Evolutionary conservation across 345 rosid genomes (phyloP), one percentile per base, ranked within the genome.

Genomic region (Corymbia maculata): DNA sequence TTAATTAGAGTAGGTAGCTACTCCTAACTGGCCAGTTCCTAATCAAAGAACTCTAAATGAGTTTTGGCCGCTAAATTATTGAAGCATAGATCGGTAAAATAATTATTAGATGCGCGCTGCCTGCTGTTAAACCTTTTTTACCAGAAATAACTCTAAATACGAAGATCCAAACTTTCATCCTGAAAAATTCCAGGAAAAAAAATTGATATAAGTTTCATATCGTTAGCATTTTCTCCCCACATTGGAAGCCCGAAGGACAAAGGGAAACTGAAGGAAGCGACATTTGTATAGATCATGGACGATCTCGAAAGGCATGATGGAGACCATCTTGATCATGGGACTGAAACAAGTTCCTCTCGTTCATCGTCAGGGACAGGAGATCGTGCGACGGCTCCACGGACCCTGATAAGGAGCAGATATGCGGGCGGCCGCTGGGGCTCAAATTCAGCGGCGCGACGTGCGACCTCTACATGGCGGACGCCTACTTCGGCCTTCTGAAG

Each of bases 381-480:
- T 2, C 79, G 5, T 94, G 96, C 64, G 95, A 94, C 51, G 91
- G 93, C 6, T 91, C 94, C 51, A 87, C 90, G 19, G 61, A 92
- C 64, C 86, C 92, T 0, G 32, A 49, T 24, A 26, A 57, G 68
- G 96, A 94, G 49, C 91, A 91, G 9, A 42, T 44, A 2, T 94
- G 97, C 49, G 97, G 95, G 52, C 93, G 97, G 88, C 94, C 95
- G 10, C 47, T 95, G 42, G 97, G 95, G 45, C 88, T 95, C 5
- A 92, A 91, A 86, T 93, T 95, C 86, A 89, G 89, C 89, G 30
- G 61, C 1, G 30, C 10, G 66, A 94, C 94, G 3, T 93, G 97
- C 16, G 93, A 94, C n/a, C 93, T 95, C 42, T 95, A 92, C 86
- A 89, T 95, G 4, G 96, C 95, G 13, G 96, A 95, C 50, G 96